Evolutionary conservation across 2,329 filamentous ascomycete species (phyloP).

Genomic region (Fusarium nodosum): DNA sequence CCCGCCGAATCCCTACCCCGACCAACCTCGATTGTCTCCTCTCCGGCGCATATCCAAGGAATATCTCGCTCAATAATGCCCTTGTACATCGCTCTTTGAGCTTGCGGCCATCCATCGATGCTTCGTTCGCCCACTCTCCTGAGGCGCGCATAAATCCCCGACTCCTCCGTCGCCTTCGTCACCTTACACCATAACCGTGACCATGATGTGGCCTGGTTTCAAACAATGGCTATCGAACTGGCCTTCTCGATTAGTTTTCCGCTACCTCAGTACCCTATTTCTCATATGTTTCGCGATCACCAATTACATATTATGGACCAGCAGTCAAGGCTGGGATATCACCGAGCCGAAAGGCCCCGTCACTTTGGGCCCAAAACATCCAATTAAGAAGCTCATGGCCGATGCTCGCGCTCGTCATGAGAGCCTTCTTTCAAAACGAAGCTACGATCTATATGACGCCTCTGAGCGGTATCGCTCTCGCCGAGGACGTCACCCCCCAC

Average conservation of each 20-base stretch:
- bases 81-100: slow-evolving; percentile 40
- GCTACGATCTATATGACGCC: slow-evolving; percentile 63
- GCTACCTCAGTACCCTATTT: slow-evolving; percentile 48
- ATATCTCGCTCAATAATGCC: slow-evolving; percentile 41
- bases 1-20: slow-evolving; percentile 30
- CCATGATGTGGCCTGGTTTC: slow-evolving; percentile 48
- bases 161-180: slow-evolving; percentile 31
- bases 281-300: slow-evolving; percentile 47
- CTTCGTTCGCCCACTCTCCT: slow-evolving; percentile 41
- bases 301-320: slow-evolving; percentile 53
- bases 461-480: slow-evolving; percentile 68
- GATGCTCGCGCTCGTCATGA: slow-evolving; percentile 61
- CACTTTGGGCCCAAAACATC: slow-evolving; percentile 55
- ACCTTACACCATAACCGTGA: slow-evolving; percentile 28
- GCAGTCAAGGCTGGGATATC: slow-evolving; percentile 48
- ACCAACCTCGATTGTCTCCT: slow-evolving; percentile 23
- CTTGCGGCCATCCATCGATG: slow-evolving; percentile 38
- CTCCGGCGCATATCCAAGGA: slow-evolving; percentile 24
- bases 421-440: slow-evolving; percentile 59
- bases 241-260: slow-evolving; percentile 51
- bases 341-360: slow-evolving; percentile 43
- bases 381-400: slow-evolving; percentile 65
- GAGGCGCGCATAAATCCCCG: slow-evolving; percentile 45
- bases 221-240: slow-evolving; percentile 49
- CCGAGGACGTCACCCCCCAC: slow-evolving; percentile 72